phyloP scores from a whole-genome alignment of 257 asterid species.

The Solanum arcanum region DNA sequence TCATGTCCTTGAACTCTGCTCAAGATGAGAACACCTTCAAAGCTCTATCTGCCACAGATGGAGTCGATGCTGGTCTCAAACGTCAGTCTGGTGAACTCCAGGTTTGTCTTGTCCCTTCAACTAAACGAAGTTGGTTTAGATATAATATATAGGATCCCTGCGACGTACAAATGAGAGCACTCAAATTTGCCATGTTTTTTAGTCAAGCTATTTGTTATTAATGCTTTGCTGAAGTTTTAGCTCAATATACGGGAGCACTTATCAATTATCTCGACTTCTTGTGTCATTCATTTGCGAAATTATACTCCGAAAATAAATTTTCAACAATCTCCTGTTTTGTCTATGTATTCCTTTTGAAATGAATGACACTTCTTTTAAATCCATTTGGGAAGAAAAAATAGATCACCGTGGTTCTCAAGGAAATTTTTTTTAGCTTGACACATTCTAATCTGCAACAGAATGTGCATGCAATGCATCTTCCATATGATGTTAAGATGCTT shows the following conservation, averaged over 20 bases:
- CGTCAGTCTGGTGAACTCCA: constrained; percentile 14
- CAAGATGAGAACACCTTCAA: constrained; percentile 34
- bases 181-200: background rate
- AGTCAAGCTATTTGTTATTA: background rate
- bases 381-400: background rate
- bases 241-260: background rate
- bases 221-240: background rate
- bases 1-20: constrained; percentile 31
- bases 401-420: background rate
- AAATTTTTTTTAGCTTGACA: constrained; percentile 10
- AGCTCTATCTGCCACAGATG: constrained; percentile 10
- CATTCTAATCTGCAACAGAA: constrained; percentile 11
- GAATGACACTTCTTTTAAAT: background rate
- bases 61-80: constrained; percentile 13
- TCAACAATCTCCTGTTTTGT: background rate
- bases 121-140: background rate
- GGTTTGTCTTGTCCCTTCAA: background rate
- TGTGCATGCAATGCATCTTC: constrained; percentile 8
- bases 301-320: background rate
- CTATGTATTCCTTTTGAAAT: background rate
- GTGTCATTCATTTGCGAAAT: background rate
- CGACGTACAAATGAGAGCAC: background rate
- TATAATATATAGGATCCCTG: background rate
- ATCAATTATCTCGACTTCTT: background rate
- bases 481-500: constrained; percentile 19